A percentile compares a stretch with the other conserved stretches of the same genome.
phyloP scores from a whole-genome alignment of 2,329 filamentous ascomycete genomes.

The Zasmidium angulare region DNA sequence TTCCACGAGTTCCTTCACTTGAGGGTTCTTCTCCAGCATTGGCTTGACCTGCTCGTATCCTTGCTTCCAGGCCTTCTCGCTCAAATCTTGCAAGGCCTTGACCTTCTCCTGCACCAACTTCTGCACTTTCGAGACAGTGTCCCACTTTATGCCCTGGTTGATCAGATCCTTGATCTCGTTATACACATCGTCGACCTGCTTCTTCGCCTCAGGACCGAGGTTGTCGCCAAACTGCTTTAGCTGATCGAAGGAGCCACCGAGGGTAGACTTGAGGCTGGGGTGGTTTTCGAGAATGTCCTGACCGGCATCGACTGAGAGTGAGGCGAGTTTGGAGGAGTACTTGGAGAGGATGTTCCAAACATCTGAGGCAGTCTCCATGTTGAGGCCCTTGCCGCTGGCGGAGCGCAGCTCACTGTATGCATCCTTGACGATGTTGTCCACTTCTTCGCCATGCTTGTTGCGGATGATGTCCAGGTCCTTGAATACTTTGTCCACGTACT shows the following conservation, averaged over 20 bases:
- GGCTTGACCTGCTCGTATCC: conserved; percentile 69
- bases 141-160: conserved; percentile 59
- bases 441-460: conserved; percentile 66
- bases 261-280: conserved; percentile 69
- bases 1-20: conserved; percentile 70
- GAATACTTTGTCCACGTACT: conserved; percentile 69
- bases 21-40: conserved; percentile 72
- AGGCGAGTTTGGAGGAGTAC: conserved; percentile 58
- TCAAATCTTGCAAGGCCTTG: conserved; percentile 64
- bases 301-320: conserved; percentile 62
- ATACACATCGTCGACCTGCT: conserved; percentile 72
- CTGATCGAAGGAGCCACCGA: conserved; percentile 67
- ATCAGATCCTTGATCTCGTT: conserved; percentile 64
- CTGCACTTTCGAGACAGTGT: conserved; percentile 56
- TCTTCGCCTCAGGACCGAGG: conserved; percentile 74
- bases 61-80: conserved; percentile 70
- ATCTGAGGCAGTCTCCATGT: conserved; percentile 60
- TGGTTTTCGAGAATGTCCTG: conserved; percentile 70
- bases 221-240: conserved; percentile 68
- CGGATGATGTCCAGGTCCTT: conserved; percentile 68
- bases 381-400: conserved; percentile 58
- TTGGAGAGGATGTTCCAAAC: conserved; percentile 64
- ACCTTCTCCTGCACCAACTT: conserved; percentile 69
- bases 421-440: conserved; percentile 66
- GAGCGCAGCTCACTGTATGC: conserved; percentile 67